Base-by-base conservation (phyloP, 2,329 filamentous ascomycete species). In the Aulographum hederae region DNA sequence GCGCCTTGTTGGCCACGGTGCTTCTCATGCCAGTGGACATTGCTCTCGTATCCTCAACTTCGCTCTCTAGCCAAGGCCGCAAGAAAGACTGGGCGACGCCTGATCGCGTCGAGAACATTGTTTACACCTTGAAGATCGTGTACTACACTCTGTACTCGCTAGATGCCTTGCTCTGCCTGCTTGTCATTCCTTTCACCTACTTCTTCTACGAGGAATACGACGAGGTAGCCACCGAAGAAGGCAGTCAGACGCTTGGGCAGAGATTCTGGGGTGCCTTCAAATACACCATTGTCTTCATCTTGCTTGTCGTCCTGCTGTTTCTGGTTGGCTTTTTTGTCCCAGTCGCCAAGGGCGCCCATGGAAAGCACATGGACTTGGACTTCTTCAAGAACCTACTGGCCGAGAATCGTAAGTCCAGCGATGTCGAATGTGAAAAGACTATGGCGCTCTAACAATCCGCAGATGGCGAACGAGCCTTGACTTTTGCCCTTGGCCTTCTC, bases 131-230 rank as follows among this genome's bases (percentile, higher is more conserved):
- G 40, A 80, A 80, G 51, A 67, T 91, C 36, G 78, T 93, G 35
- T 98, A 98, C 58, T 95, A 95, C 54, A 66, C 73, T 1, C 66
- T 98, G 1, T 98, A 95, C 59, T 89, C 80, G 43, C 61, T 94
- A 41, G 89, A 98, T 52, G 80, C 84, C 1, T 51, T 94, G 4
- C 69, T 98, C 8, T 98, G 89, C 47, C 63, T 98, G 28, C 52
- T 95, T 13, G 69, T 93, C 28, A 78, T 95, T 14, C 89, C 89
- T 0, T 98, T 98, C 49, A 78, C 85, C 30, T 98, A 98, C 60
- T 98, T 98, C 52, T 94, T 78, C 73, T 89, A 92, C 47, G 89
- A 98, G 52, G 89, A 95, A 53, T 92, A 92, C 41, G 86, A 94
- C 46, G 84, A 94, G 56, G 75, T 86, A 14, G 84, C 84, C 38